Evolutionary conservation across 495 filamentous ascomycete species (phyloP), one percentile per base, ranked within the genome.

Genomic region (Xylaria castorea): DNA sequence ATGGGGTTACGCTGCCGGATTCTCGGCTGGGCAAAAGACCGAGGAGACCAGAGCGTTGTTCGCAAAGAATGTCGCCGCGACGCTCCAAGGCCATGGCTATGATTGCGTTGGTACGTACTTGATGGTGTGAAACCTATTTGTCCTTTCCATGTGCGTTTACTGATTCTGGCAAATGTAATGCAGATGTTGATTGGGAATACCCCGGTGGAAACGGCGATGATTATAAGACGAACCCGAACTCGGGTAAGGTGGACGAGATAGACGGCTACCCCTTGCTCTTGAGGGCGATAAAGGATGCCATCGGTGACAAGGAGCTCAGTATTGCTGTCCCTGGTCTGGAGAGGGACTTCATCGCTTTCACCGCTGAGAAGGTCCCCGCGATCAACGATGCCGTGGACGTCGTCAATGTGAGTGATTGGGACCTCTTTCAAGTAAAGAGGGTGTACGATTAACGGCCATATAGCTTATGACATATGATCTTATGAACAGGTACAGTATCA

Each of bases 181-280:
- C 44, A 80, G 80, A 83, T 30, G 70, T 93, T 57, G 91, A 93
- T 73, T 93, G 90, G 90, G 90, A 92, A 74, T 92, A 90, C 70
- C 90, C 91, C 12, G 90, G 90, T 53, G 90, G 90, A 5, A 91
- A 91, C 72, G 90, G 89, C 48, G 73, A 79, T 3, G 80, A 82
- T 70, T 91, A 92, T 83, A 91, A 87, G 72, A 70, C 84, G 69
- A 82, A 79, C 48, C 88, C 88, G n/a, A 91, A 91, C 81, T 81
- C 80, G 0, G 80, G 81, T 42, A 90, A 90, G 74, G 79, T 78
- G 5, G 80, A 79, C 72, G 89, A 92, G 76, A 89, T 91, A 75
- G 81, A 86, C 55, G 86, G 85, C 14, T 91, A 86, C 78, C 89
- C 89, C 3, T 76, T 87, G 48, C 83, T 92, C 50, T 83, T 92